These are phyloP conservation scores for Nowakowskiella sp. DNA, from an alignment of 192 early-diverging fungal species.

Conservation along the genomic window DNA sequence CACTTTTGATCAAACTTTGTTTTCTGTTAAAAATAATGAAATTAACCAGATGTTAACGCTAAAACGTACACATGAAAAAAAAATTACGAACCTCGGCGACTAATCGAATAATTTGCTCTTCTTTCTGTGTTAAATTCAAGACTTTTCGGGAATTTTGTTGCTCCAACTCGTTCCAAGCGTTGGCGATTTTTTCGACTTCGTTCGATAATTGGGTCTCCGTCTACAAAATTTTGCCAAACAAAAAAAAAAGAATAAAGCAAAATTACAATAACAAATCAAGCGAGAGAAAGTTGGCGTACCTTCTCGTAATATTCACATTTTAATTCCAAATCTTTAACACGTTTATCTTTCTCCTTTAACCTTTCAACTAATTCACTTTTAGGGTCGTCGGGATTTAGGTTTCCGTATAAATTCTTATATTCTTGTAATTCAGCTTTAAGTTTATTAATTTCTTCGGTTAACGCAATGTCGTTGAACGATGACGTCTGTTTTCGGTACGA, in stretches of 20 bases:
- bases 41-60: neutral
- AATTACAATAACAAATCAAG: slow-evolving; percentile 8
- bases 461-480: neutral
- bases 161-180: slow-evolving; percentile 70
- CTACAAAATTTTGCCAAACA: slow-evolving; percentile 13
- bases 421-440: slow-evolving; percentile 5
- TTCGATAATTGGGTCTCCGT: slow-evolving; percentile 45
- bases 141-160: slow-evolving; percentile 76
- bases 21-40: slow-evolving; percentile 32
- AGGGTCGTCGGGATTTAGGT: neutral
- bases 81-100: slow-evolving; percentile 53
- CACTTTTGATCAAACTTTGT: slow-evolving; percentile 82
- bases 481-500: neutral
- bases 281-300: slow-evolving; percentile 50
- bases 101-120: slow-evolving; percentile 68
- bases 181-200: slow-evolving; percentile 59
- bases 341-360: slow-evolving; percentile 30
- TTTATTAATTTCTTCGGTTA: slow-evolving; percentile 10
- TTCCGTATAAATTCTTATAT: slow-evolving; percentile 5
- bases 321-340: slow-evolving; percentile 39
- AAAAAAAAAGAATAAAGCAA: slow-evolving; percentile 3
- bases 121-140: slow-evolving; percentile 64
- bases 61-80: neutral
- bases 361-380: slow-evolving; percentile 1
- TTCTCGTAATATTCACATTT: slow-evolving; percentile 48